Evolutionary conservation across 495 filamentous ascomycete species (phyloP), one percentile per base, ranked within the genome.

Genomic region (Xylaria curta): DNA sequence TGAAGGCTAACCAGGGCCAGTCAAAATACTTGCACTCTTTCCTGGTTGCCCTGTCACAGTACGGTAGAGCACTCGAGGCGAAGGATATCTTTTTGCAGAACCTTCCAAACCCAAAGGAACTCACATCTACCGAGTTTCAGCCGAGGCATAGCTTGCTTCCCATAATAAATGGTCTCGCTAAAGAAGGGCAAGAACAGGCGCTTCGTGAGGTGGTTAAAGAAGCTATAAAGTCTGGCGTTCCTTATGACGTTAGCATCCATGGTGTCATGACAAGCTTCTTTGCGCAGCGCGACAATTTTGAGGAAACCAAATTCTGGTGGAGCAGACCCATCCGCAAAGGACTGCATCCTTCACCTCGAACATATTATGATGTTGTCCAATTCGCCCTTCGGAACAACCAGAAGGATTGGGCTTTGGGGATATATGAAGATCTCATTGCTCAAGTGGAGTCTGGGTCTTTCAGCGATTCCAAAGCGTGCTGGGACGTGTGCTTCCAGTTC

Each of bases 401-500:
- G 49, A 72, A 84, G 10, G 82, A 88, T 2, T 95, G 91, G 88
- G 91, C 90, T 2, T 83, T 86, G 60, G 74, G 84, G 21, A 81
- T 97, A 26, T 89, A 93, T 47, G 82, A 89, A 42, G 81, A 87
- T 5, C 76, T 94, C 21, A 76, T 90, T 33, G 81, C 74, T 28
- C 58, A 33, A 85, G 56, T 78, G 71, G 21, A 82, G 73, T 21
- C 86, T 85, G 26, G 72, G 15, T 12, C 65, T 6, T 72, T 72
- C 46, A 28, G 64, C 47, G 63, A 36, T 24, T 44, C 71, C 36
- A 87, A 91, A 47, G 81, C 85, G 31, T 79, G 76, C n/a, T 92
- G 91, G 87, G 89, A 94, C 73, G 85, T 91, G 40, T 81, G 91
- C 8, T 85, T 97, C 53, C 87, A 92, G 60, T 97, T 92, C 92